These are phyloP conservation scores for Eimeria tenella DNA, from an alignment of 169 alveolate genomes.

Conservation along the genomic window DNA sequence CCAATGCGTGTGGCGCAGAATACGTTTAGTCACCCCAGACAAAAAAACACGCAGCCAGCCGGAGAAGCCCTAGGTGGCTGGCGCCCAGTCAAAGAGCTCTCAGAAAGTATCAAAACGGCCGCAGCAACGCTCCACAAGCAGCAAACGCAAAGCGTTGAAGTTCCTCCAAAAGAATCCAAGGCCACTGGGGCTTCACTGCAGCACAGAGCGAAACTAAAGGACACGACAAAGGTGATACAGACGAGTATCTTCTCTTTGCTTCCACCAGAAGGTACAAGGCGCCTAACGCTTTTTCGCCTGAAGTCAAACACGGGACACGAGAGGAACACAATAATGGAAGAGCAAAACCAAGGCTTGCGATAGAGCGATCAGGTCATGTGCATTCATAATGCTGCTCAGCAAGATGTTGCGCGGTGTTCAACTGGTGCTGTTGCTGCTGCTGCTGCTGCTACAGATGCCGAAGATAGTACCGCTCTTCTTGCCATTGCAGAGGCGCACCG, in stretches of 20 bases:
- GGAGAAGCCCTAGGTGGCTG: neutral
- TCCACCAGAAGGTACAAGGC: conserved; percentile 28
- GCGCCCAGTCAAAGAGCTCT: conserved; percentile 34
- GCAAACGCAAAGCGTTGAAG: neutral
- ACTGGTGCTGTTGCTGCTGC: neutral
- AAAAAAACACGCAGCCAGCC: neutral
- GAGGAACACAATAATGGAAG: neutral
- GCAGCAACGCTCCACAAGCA: neutral
- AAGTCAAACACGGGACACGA: too few relatives aligned
- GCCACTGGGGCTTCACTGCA: conserved; percentile 11
- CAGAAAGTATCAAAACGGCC: neutral
- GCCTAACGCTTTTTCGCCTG: too few relatives aligned
- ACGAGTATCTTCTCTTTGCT: conserved; percentile 15
- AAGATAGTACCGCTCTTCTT: conserved; percentile 33
- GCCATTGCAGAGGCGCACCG: conserved; percentile 53
- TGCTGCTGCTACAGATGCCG: conserved; percentile 36
- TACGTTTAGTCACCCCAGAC: neutral
- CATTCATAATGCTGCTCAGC: neutral
- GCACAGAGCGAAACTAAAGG: conserved; percentile 31
- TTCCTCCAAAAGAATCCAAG: neutral
- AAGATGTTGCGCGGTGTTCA: neutral
- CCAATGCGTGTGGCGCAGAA: neutral
- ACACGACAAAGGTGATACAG: neutral
- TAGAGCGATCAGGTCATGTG: neutral
- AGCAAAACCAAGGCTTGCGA: neutral